phyloP scores from a whole-genome alignment of 345 rosid genomes.

The Psidium friedrichsthalianum region DNA sequence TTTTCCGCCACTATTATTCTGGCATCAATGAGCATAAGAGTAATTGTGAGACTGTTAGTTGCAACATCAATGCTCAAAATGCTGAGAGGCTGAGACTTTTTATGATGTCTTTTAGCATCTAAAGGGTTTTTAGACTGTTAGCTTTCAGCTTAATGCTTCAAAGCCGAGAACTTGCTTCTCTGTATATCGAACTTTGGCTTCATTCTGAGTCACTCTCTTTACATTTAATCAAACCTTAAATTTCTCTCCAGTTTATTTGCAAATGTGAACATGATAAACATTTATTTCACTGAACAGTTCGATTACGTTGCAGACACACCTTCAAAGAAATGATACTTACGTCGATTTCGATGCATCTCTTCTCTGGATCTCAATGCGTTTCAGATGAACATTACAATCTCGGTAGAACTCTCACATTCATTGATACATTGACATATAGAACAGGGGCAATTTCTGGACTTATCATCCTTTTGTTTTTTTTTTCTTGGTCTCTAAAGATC shows the following conservation, averaged over 20 bases:
- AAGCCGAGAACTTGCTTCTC: not conserved
- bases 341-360: not conserved
- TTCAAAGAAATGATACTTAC: not conserved
- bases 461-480: not conserved
- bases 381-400: not conserved
- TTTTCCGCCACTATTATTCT: constrained; percentile 59
- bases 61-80: not conserved
- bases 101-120: not conserved
- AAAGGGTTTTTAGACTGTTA: not conserved
- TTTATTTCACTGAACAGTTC: not conserved
- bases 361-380: not conserved
- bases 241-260: not conserved
- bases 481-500: not conserved
- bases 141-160: not conserved
- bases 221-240: not conserved
- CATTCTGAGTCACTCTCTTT: not conserved
- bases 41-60: not conserved
- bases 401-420: not conserved
- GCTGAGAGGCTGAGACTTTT: not conserved
- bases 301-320: not conserved
- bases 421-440: not conserved
- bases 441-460: not conserved
- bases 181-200: not conserved
- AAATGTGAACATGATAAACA: not conserved
- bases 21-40: constrained; percentile 39